Base-by-base conservation (phyloP, 257 asterid genomes). In the Fraxinus anomala region DNA sequence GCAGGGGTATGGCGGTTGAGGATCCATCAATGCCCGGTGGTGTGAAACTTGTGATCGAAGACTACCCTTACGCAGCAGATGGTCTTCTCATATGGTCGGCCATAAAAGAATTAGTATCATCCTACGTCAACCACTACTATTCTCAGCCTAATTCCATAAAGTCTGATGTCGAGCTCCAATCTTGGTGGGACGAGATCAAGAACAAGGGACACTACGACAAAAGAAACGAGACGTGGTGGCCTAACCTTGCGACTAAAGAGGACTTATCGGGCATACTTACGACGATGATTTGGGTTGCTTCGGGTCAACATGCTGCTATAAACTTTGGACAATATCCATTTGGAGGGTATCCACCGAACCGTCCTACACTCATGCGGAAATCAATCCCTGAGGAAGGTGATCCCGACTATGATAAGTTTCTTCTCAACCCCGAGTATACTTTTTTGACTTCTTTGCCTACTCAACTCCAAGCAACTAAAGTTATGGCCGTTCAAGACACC, bases 281-380 rank as follows among this genome's bases (percentile, higher is more conserved):
- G 54, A 94, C 84, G 19, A 94, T 94, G 78, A 91, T 94, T 54
- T 94, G 98, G 98, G 80, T 84, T 6, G 96, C 96, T 69, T 94
- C 98, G n/a, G 97, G 94, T 65, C 97, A 94, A 83, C 98, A 92
- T 68, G 98, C 98, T 33, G 98, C 97, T n/a, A 87, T 94, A 75
- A 94, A 94, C 90, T 92, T 94, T 23, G 98, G 98, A 49, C 98
- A 94, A 75, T 94, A 92, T 59, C 98, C 98, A 0, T 94, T 92
- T 2, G 98, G 97, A 21, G 98, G 97, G 1, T 94, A 94, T 70
- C 89, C 89, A 12, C 98, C 98, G 1, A 92, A 87, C 82, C 97
- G 97, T 23, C 98, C 98, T 0, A 91, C 98, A 12, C 90, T 94
- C 47, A 88, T 92, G 92, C 89, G 94, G 31, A 90, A 87, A 73